A percentile compares a stretch with the other conserved stretches of the same genome.
Evolutionary conservation across 108 stramenopile species (phyloP).

Genomic region (Bacterosira constricta): DNA sequence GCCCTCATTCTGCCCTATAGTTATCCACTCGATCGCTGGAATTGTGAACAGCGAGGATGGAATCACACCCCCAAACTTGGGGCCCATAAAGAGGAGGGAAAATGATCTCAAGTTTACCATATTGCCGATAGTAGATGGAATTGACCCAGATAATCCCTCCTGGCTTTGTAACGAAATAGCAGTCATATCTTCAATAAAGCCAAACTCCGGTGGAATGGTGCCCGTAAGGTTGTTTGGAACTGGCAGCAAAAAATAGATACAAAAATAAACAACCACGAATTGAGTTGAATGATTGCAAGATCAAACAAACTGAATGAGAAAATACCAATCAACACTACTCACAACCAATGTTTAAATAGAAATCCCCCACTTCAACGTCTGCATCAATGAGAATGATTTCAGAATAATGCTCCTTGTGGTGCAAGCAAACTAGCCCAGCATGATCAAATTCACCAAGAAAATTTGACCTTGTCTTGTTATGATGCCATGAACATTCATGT

Average conservation of each 20-base stretch:
- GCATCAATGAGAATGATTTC: too few species aligned
- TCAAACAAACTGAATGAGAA: too few species aligned
- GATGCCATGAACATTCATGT: constrained; percentile 12
- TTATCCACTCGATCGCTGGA: neutral
- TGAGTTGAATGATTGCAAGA: too few species aligned
- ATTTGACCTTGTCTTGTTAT: neutral
- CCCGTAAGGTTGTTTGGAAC: constrained; percentile 40
- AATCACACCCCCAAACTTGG: constrained; percentile 7
- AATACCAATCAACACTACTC: too few species aligned
- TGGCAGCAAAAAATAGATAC: too few species aligned
- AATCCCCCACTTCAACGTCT: too few species aligned
- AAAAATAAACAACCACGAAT: too few species aligned
- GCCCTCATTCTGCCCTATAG: neutral
- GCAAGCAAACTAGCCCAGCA: neutral
- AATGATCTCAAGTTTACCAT: neutral
- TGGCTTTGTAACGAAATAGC: neutral
- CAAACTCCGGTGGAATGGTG: constrained; percentile 38
- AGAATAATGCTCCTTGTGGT: too few species aligned
- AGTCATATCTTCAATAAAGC: neutral
- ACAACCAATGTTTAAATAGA: too few species aligned
- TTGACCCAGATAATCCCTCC: neutral
- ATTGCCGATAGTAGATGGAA: neutral
- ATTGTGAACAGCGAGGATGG: neutral
- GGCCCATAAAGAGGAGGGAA: neutral
- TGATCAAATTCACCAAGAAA: constrained; percentile 10